These are phyloP conservation scores for Malassezia sympodialis DNA, from an alignment of 1,284 basidiomycete species.

Conservation along the genomic window DNA sequence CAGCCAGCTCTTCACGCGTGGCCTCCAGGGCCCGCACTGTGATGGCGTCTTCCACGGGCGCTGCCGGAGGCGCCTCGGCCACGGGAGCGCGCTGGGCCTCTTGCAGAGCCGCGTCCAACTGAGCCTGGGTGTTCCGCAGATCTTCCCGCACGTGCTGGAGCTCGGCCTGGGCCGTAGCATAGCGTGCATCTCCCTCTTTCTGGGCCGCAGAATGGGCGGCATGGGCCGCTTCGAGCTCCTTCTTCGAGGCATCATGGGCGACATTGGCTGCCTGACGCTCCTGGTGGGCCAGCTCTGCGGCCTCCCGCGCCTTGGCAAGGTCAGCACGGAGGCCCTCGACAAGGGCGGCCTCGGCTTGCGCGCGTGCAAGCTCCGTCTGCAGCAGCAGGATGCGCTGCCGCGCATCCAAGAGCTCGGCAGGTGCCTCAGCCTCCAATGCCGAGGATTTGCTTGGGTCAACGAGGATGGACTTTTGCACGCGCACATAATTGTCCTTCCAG, in stretches of 20 bases:
- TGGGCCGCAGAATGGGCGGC: not conserved
- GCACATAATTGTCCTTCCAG: slow-evolving; percentile 73
- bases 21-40: not conserved
- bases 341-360: slow-evolving; percentile 13
- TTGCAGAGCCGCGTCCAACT: not conserved
- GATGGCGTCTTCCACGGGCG: not conserved
- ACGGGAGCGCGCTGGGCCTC: not conserved
- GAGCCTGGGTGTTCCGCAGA: not conserved
- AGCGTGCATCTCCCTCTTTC: not conserved
- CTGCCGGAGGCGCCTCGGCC: not conserved
- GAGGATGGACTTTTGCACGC: slow-evolving; percentile 34
- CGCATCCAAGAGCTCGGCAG: slow-evolving; percentile 40
- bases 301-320: slow-evolving; percentile 9
- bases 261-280: not conserved
- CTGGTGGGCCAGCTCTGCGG: not conserved
- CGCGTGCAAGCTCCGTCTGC: slow-evolving; percentile 17
- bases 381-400: slow-evolving; percentile 33
- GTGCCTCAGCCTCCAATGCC: slow-evolving; percentile 17
- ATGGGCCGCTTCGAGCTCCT: slow-evolving; percentile 2
- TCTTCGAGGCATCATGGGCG: not conserved
- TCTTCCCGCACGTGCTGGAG: not conserved
- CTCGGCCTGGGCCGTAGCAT: not conserved
- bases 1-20: not conserved
- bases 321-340: slow-evolving; percentile 11
- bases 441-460: slow-evolving; percentile 32